Conservation (phyloP, 768 basidiomycete species). For the Dentipellis fragilis region DNA sequence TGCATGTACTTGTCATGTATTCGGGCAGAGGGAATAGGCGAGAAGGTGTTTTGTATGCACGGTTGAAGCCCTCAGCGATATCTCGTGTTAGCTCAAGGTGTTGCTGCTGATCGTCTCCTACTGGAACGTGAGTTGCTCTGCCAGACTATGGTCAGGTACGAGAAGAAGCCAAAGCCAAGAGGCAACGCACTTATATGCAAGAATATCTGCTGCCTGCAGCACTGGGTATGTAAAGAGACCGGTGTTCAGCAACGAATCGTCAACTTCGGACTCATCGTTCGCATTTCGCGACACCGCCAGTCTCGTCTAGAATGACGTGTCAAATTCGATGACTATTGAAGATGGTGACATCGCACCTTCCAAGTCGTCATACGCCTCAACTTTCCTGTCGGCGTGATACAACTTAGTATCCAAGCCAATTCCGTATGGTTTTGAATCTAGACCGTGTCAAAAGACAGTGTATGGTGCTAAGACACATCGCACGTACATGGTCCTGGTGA, state of each 20-base stretch:
- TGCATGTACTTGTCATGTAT: conserved; percentile 59
- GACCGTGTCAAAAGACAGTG: neutral
- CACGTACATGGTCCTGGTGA: conserved; percentile 79
- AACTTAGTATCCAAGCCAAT: conserved; percentile 83
- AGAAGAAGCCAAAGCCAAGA: neutral
- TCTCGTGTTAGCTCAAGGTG: conserved; percentile 86
- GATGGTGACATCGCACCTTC: conserved; percentile 51
- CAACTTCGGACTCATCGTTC: conserved; percentile 63
- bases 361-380: conserved; percentile 91
- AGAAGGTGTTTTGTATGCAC: conserved; percentile 36
- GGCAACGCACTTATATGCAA: conserved; percentile 61
- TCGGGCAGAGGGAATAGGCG: conserved; percentile 65
- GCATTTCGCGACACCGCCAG: conserved; percentile 68
- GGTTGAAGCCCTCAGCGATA: conserved; percentile 76
- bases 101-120: conserved; percentile 94
- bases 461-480: neutral
- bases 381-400: conserved; percentile 73
- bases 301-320: conserved; percentile 45
- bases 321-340: neutral
- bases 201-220: conserved; percentile 87
- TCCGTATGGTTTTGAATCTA: conserved; percentile 82
- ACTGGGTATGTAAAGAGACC: conserved; percentile 91
- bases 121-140: conserved; percentile 88
- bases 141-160: neutral
- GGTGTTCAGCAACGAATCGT: conserved; percentile 72